Base-by-base conservation (phyloP, 495 filamentous ascomycete species). In the Amorphotheca resinae region DNA sequence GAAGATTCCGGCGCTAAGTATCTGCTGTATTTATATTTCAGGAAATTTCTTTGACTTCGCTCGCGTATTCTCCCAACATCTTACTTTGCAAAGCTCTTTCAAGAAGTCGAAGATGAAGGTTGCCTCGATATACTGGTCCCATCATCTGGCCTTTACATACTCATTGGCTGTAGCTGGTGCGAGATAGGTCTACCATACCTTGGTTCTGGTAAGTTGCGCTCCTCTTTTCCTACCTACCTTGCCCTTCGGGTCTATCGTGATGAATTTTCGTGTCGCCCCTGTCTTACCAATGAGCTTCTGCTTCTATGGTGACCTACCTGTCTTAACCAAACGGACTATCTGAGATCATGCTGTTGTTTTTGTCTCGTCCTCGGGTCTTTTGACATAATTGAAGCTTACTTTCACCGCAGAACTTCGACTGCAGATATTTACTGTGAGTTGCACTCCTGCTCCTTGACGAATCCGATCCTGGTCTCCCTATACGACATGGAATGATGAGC, bases 181-280 rank as follows among this genome's bases (percentile, higher is more conserved):
- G n/a, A n/a, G n/a, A n/a, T n/a, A n/a, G n/a, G n/a, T n/a, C n/a
- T n/a, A n/a, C n/a, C n/a, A n/a, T n/a, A n/a, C n/a, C n/a, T n/a
- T n/a, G n/a, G n/a, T n/a, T n/a, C 37, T 33, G 3, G 35, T 36
- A 42, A 36, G 26, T 22, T 22, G 9, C 2, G 11, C 20, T 17
- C 25, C 14, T 22, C 14, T 31, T 38, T 16, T 23, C 33, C 28
- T 33, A 22, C 22, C 28, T 26, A 11, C 16, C 22, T 9, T 16
- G 26, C 40, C 9, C 20, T 23, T 33, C 12, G n/a, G 16, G 17
- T n/a, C 6, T 36, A 38, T 18, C n/a, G 51, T 57, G 54, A 57
- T 57, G 54, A 57, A 57, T 45, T 41, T 57, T 54, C 51, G 54
- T 57, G 54, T 57, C 54, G 54, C 54, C 54, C 54, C 54, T 57